A percentile compares a stretch with the other conserved stretches of the same genome.
Conservation (phyloP, 2,329 filamentous ascomycete species). For the Alternaria brassicae region DNA sequence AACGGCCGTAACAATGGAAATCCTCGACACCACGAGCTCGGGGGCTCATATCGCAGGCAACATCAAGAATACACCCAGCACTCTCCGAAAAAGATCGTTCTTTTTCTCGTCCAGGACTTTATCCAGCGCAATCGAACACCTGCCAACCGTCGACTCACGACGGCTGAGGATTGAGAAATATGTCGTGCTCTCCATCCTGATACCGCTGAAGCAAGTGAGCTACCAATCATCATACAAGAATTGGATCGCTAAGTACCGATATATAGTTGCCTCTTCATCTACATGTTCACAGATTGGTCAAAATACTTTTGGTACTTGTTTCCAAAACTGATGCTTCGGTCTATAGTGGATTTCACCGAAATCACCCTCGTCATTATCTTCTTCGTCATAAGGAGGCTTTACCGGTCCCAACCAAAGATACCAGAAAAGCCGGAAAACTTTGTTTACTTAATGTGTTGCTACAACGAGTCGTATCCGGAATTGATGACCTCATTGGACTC, state of each 20-base stretch:
- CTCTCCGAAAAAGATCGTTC: not conserved
- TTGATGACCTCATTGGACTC: constrained; percentile 9
- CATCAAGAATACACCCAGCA: not conserved
- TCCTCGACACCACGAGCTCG: not conserved
- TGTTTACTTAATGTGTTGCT: constrained; percentile 7
- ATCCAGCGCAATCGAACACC: constrained; percentile 7
- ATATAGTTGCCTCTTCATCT: not conserved
- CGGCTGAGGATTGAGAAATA: constrained; percentile 7
- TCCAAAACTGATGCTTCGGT: not conserved
- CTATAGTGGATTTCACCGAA: constrained; percentile 1
- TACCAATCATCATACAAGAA: not conserved
- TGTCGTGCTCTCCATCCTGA: not conserved
- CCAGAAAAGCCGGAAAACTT: constrained; percentile 1
- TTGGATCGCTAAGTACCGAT: not conserved
- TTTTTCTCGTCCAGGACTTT: not conserved
- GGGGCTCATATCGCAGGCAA: not conserved
- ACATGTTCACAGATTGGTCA: not conserved
- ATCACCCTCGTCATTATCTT: constrained; percentile 3
- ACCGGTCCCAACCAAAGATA: not conserved
- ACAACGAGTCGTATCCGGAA: constrained; percentile 9
- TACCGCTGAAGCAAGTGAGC: constrained; percentile 5
- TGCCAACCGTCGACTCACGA: not conserved
- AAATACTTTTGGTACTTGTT: not conserved
- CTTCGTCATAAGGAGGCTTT: not conserved
- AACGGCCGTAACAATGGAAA: not conserved